Evolutionary conservation across 305 asterid species (phyloP), one percentile per base, ranked within the genome.

Genomic region (Fraxinus floribunda): DNA sequence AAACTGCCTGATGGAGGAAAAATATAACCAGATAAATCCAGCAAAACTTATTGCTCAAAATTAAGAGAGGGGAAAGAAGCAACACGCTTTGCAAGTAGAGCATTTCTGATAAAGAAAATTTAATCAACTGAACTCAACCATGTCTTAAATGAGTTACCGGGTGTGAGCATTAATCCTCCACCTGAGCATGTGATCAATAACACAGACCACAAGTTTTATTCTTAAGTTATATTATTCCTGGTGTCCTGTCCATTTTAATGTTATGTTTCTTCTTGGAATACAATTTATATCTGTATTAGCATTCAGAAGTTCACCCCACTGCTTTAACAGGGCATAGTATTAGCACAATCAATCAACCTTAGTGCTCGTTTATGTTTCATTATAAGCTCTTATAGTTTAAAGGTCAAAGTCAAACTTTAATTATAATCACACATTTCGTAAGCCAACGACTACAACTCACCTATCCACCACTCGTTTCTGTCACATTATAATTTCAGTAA

Each of bases 1-100:
- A 82, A 81, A 92, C 97, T 66, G 98, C 99, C 99, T 93, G 95
- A 85, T 76, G 16, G 83, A 18, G 80, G 84, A 49, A 80, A 82
- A 77, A 79, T 29, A 76, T 72, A 49, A 83, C 79, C 80, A 83
- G 73, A 86, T 55, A 75, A 55, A 77, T 36, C 73, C 49, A 71
- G 77, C 57, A 81, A 85, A 77, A 64, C 35, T 20, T 22, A 22
- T 6, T 64, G 35, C 9, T 64, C 4, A 7, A 64, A 64, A 24
- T 64, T 64, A 22, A 7, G 35, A 64, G 32, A 4, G 35, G 24
- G 2, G 7, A 22, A 24, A 24, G 34, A 24, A 24, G 16, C 30
- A 7, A 32, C n/a, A 18, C 20, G 16, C 46, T 18, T 73, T 35
- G 20, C 80, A 62, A 75, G 76, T 34, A 24, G n/a, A 24, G 73